Evolutionary conservation across 2,329 filamentous ascomycete species (phyloP), one percentile per base, ranked within the genome.

Genomic region (Elsinoe perseae): DNA sequence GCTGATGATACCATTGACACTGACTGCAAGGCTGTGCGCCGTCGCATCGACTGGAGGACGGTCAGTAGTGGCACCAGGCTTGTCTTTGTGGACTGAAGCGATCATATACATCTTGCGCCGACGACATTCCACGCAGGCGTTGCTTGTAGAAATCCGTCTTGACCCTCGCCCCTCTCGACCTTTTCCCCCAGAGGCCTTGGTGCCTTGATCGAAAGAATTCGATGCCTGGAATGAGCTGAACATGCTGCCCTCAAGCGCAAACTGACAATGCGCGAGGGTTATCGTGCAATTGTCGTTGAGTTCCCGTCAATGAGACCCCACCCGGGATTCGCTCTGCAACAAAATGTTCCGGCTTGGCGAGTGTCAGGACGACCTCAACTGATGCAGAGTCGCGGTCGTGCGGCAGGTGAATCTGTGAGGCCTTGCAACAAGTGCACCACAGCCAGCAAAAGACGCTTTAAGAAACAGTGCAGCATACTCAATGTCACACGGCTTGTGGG

Each of bases 21-120:
- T 90, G 87, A 34, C 87, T 86, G 66, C 88, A 93, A 8, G 88
- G 88, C 65, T 89, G 85, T 61, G 85, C 80, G 56, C 88, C 88
- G 72, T 91, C 87, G 66, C 88, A 93, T 61, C 88, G 84, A 56
- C 50, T 54, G 28, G 36, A 9, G 8, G 12, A 30, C 1, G 7
- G 8, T 30, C 23, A 25, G 28, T 18, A 40, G 32, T 32, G 14
- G 5, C 18, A 6, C n/a, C 20, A 42, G 8, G 14, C 10, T 50
- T 27, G 46, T 32, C 23, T 9, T 42, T 20, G 16, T n/a, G 27
- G 25, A 9, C 8, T n/a, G 25, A 2, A 27, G 8, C 6, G 14
- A 16, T 20, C 20, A 27, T 28, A 5, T 54, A 54, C 50, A 92
- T 92, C 71, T 92, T 93, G 60, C 87, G 80, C 63, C 87, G 79